phyloP scores from a whole-genome alignment of 139 green algal genomes.

The Coelastrella sp. region DNA sequence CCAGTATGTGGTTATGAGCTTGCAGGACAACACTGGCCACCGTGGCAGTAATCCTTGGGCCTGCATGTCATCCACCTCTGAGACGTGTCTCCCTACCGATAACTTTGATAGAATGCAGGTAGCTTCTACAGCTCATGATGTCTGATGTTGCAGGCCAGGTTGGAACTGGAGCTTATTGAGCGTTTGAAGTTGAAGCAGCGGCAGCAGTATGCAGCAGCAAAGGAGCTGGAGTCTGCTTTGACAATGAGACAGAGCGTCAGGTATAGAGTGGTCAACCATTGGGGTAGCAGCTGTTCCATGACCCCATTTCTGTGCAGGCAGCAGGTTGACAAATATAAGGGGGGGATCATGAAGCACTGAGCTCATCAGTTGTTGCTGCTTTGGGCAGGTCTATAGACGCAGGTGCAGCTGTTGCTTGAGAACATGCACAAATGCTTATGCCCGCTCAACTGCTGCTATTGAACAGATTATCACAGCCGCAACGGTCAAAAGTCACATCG shows the following conservation, averaged over 20 bases:
- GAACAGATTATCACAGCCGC: background rate
- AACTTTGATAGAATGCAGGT: no score
- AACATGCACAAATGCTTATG: no score
- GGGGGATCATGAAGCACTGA: no score
- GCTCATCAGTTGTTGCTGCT: no score
- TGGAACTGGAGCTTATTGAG: slow-evolving; percentile 81
- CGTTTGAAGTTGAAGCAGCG: slow-evolving; percentile 67
- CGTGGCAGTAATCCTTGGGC: background rate
- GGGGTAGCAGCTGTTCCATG: no score
- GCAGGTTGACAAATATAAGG: no score
- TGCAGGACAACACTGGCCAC: background rate
- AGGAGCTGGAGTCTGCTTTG: slow-evolving; percentile 66
- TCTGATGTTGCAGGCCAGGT: slow-evolving; percentile 54
- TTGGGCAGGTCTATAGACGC: no score
- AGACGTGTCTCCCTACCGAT: background rate
- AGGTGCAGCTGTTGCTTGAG: no score
- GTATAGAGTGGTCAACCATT: background rate
- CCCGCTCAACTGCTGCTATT: background rate
- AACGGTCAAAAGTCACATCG: background rate
- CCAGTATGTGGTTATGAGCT: background rate
- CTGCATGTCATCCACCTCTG: background rate
- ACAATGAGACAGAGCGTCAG: background rate
- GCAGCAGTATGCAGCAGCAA: slow-evolving; percentile 60
- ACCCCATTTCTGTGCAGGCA: no score
- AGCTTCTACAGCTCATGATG: no score